These are phyloP conservation scores for Scleromitrula shiraiana DNA, from an alignment of 2,329 filamentous ascomycete species.

Conservation along the genomic window DNA sequence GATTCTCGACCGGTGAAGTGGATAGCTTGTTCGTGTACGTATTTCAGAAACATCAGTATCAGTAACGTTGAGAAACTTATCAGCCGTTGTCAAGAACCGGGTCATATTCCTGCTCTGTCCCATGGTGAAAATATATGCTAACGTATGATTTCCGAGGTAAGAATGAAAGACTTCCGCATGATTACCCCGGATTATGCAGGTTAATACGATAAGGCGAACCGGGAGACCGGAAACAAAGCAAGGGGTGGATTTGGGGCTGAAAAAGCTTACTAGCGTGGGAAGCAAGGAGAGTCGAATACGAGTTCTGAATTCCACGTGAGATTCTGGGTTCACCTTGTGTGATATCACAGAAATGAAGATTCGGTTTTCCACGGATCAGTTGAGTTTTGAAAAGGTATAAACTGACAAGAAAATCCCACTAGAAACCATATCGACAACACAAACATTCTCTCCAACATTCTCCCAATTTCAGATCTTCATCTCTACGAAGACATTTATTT, in stretches of 20 bases:
- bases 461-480: background rate
- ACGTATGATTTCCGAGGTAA: no score
- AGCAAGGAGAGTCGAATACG: slow-evolving; percentile 2
- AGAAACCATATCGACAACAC: background rate
- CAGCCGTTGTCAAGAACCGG: no score
- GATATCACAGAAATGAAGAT: background rate
- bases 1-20: no score
- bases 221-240: background rate
- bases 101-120: no score
- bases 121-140: no score
- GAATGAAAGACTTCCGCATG: background rate
- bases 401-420: background rate
- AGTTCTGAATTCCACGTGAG: background rate
- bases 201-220: background rate
- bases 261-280: background rate
- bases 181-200: background rate
- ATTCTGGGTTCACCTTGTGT: background rate
- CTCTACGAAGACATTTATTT: background rate
- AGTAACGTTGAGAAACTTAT: background rate
- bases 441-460: background rate
- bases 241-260: background rate
- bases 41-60: no score
- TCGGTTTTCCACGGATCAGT: background rate
- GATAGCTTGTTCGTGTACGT: no score
- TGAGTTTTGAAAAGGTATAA: background rate